Base-by-base conservation (phyloP, 1,139 yeast species). In the Blastobotrys elegans region DNA sequence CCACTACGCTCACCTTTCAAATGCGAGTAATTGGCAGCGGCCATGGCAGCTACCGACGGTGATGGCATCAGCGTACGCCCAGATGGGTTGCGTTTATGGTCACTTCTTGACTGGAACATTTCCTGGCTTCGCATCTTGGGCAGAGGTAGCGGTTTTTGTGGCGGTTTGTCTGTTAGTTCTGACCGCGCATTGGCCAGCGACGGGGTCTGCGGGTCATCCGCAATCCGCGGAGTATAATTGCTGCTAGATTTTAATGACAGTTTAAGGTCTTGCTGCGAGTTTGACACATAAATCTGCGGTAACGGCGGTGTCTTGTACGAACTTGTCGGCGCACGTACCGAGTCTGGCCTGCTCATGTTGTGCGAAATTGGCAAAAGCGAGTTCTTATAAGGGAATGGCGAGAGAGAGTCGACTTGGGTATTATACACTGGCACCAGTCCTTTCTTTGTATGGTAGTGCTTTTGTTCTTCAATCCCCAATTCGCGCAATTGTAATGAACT, bases 401-500 rank as follows among this genome's bases (percentile, higher is more conserved):
- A 13, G 20, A 36, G 20, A 2, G 44, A 40, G 36, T 34, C 48
- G 14, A 33, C 44, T 22, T 34, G 36, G 2, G 41, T 27, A n/a
- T 44, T 32, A 29, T 48, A 48, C 2, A 37, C 35, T 16, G 50
- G 50, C 20, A 48, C 48, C 11, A 41, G 40, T 4, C 46, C 50
- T 2, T 30, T 16, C 3, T 27, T n/a, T 7, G 31, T 6, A 7
- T 22, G 39, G 11, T 21, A 39, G 2, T 4, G 27, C 16, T 33
- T 18, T 27, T 17, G 39, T 34, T 47, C 50, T 13, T 18, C 7
- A 4, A 47, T 40, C 2, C 50, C 50, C 30, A 47, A 30, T 8
- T 14, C 24, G 4, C 47, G 43, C 24, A 33, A 14, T 31, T 44
- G 47, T 26, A 44, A 39, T 4, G 43, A 26, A 18, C 47, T 44